Percentiles rank a stretch among this genome's conserved stretches.
phyloP scores from a whole-genome alignment of 805 yeast genomes.

The Kuraishia molischiana region DNA sequence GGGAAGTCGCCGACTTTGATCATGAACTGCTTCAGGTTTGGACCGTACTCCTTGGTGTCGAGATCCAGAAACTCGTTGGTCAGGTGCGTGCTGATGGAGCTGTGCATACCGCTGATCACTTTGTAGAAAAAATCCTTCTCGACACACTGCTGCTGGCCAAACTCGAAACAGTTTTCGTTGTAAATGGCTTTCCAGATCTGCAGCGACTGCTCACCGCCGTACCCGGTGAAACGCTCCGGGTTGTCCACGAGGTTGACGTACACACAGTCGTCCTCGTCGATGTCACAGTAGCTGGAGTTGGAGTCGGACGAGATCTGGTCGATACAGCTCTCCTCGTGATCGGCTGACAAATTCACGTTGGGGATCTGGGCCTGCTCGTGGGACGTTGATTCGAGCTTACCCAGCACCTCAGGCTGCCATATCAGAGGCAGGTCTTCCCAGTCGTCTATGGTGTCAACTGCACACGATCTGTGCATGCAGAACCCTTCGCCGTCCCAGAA shows the following conservation, averaged over 20 bases:
- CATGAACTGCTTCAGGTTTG: conserved; percentile 75
- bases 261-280: conserved; percentile 60
- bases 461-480: conserved; percentile 83
- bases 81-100: conserved; percentile 88
- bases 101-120: conserved; percentile 87
- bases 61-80: conserved; percentile 70
- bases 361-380: conserved; percentile 25
- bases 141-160: conserved; percentile 48
- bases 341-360: conserved; percentile 12
- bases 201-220: conserved; percentile 84
- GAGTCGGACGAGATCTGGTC: conserved; percentile 11
- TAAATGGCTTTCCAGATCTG: conserved; percentile 92
- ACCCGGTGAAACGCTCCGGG: conserved; percentile 95
- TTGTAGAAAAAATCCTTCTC: conserved; percentile 88
- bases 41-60: conserved; percentile 72
- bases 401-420: conserved; percentile 67
- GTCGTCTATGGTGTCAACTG: conserved; percentile 76
- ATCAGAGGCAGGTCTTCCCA: conserved; percentile 62
- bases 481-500: conserved; percentile 75
- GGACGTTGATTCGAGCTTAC: conserved; percentile 29
- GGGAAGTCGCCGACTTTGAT: conserved; percentile 83
- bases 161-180: conserved; percentile 73
- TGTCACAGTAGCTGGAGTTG: conserved; percentile 60
- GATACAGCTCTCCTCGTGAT: conserved; percentile 15
- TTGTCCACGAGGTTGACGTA: conserved; percentile 80